phyloP scores from a whole-genome alignment of 2,329 filamentous ascomycete genomes.

The Sphaerulina musiva region DNA sequence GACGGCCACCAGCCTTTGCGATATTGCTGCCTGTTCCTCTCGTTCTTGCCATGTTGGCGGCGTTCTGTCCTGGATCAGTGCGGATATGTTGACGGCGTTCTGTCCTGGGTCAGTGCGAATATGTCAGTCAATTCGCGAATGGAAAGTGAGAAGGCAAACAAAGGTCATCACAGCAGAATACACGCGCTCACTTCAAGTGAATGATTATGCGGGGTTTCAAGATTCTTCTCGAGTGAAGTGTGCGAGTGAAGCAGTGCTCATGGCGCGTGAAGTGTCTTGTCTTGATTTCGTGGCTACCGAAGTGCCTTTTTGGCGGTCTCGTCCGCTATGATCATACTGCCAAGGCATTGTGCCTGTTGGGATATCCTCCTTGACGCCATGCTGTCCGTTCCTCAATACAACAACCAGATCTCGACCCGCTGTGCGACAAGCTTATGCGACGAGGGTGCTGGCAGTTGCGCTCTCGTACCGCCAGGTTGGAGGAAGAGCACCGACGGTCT shows the following conservation, averaged over 20 bases:
- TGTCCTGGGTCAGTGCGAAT: too few relatives aligned
- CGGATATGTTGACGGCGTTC: too few relatives aligned
- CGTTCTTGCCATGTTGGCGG: not conserved
- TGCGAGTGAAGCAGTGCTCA: not conserved
- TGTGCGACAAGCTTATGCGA: constrained; percentile 59
- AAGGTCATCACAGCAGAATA: not conserved
- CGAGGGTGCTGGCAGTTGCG: constrained; percentile 89
- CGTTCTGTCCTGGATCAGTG: not conserved
- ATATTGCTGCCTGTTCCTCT: not conserved
- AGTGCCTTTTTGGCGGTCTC: constrained; percentile 13
- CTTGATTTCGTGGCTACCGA: constrained; percentile 19
- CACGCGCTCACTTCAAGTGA: not conserved
- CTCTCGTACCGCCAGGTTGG: constrained; percentile 99
- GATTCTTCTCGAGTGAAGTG: not conserved
- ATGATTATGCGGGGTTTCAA: not conserved
- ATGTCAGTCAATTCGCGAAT: not conserved
- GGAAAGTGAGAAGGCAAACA: not conserved
- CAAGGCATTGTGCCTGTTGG: constrained; percentile 7
- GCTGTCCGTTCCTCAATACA: constrained; percentile 18
- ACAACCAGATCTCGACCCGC: constrained; percentile 11
- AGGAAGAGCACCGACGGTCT: constrained; percentile 76
- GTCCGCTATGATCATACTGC: constrained; percentile 14
- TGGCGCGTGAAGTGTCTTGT: constrained; percentile 16
- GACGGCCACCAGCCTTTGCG: not conserved
- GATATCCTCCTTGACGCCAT: constrained; percentile 21